Evolutionary conservation across 345 rosid species (phyloP), one percentile per base, ranked within the genome.

Genomic region (Noccaea bulbosa): DNA sequence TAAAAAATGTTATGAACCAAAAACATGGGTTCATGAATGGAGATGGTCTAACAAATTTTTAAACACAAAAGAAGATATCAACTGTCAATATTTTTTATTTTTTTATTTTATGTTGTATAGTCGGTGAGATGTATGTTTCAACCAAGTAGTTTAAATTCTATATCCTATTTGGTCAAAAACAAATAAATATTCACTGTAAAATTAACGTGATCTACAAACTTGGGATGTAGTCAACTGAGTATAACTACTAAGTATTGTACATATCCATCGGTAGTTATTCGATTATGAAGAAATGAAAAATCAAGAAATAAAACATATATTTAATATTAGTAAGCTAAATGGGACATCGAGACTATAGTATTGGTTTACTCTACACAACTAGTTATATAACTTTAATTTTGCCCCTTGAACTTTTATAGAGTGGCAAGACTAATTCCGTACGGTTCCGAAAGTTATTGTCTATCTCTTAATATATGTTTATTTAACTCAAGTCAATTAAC

Each of bases 71-170:
- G 52, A 32, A 33, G 44, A 63, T 17, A 47, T 63, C 68, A 22
- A 34, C 17, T 6, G 6, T 27, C 30, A 27, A 1, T 27, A 27
- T 3, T 2, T 27, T 27, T 27, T 27, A 11, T 1, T 16, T 7
- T 6, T 62, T 3, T 44, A 63, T 63, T 3, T 47, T 63, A 63
- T 63, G 1, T 47, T 63, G 7, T 47, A 47, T 34, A 11, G 20
- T 20, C 34, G 68, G 68, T 63, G 35, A 47, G 45, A 48, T 35
- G 68, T 48, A 48, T 63, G 56, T 47, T 20, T 63, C 56, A 33
- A 46, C 32, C 41, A 45, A 62, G 41, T 45, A 46, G 68, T 35
- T 30, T 16, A 5, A 33, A 35, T 27, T 27, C 1, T 27, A 20
- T 32, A 33, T 17, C 48, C 35, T 46, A 47, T 12, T 35, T 63